Conservation (phyloP, 2,329 filamentous ascomycete genomes). For the Beauveria brongniartii region DNA sequence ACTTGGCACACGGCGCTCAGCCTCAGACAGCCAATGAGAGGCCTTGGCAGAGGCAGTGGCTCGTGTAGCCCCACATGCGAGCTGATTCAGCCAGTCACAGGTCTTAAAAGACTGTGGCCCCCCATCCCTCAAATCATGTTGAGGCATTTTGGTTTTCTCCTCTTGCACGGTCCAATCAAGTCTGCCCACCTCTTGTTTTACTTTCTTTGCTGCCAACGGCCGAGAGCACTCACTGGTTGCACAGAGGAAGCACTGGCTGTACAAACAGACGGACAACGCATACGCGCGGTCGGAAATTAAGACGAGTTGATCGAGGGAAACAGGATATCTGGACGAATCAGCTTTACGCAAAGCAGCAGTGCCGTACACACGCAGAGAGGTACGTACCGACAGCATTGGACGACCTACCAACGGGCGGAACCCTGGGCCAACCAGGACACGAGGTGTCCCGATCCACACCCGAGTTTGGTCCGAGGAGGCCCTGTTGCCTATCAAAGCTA, state of each 20-base stretch:
- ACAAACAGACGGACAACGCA: background rate
- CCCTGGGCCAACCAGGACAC: background rate
- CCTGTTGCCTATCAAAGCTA: too few species aligned
- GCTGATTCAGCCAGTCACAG: slow-evolving; percentile 45
- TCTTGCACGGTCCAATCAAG: slow-evolving; percentile 41
- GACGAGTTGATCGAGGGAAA: background rate
- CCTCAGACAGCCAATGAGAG: background rate
- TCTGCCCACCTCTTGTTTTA: slow-evolving; percentile 18
- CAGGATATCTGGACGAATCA: background rate
- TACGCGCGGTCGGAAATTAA: background rate
- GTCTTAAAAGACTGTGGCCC: slow-evolving; percentile 34
- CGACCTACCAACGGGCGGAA: slow-evolving; percentile 3
- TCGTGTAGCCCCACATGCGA: slow-evolving; percentile 25
- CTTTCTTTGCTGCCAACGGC: background rate
- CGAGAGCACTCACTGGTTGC: background rate
- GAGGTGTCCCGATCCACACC: background rate
- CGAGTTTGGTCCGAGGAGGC: background rate
- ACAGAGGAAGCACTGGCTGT: background rate
- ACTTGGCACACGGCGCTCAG: background rate
- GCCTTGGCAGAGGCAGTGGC: slow-evolving; percentile 15
- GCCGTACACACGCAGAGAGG: background rate
- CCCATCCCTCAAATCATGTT: slow-evolving; percentile 45
- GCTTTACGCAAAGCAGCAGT: background rate
- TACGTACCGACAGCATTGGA: background rate
- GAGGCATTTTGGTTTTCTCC: slow-evolving; percentile 32